Conservation (phyloP, 2,329 filamentous ascomycete species). For the Xenosphaeropsis pyriputrescens region DNA sequence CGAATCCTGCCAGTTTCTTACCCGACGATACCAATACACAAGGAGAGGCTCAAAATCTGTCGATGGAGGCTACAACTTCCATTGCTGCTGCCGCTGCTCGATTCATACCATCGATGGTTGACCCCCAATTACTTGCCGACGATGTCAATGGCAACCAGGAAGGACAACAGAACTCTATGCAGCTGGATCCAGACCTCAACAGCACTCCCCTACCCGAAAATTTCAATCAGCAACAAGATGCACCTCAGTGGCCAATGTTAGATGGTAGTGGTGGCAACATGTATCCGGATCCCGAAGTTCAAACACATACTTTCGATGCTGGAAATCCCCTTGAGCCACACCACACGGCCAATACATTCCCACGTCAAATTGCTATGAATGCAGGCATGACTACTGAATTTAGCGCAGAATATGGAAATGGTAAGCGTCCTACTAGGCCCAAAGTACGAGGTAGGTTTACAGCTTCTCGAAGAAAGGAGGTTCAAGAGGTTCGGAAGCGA, state of each 20-base stretch:
- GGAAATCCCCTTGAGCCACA: neutral
- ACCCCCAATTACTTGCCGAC: constrained; percentile 17
- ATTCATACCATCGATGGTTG: constrained; percentile 18
- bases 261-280: constrained; percentile 9
- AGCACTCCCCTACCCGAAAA: constrained; percentile 3
- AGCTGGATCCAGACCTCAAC: constrained; percentile 8
- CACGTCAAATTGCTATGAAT: constrained; percentile 10
- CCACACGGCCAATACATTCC: constrained; percentile 5
- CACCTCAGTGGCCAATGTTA: constrained; percentile 13
- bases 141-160: constrained; percentile 7
- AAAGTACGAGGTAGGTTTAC: constrained; percentile 44
- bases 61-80: constrained; percentile 13
- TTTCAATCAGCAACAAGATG: constrained; percentile 4
- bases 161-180: constrained; percentile 9
- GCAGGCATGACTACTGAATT: constrained; percentile 15
- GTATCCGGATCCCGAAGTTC: constrained; percentile 8
- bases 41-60: constrained; percentile 10
- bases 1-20: no score
- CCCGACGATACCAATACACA: no score
- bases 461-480: constrained; percentile 42
- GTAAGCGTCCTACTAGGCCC: constrained; percentile 12
- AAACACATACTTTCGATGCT: constrained; percentile 2
- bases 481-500: constrained; percentile 48
- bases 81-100: constrained; percentile 10
- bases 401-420: constrained; percentile 17